Percentiles rank a stretch among this genome's conserved stretches.
phyloP scores from a whole-genome alignment of 2,329 filamentous ascomycete species.

The Chaetomium strumarium region DNA sequence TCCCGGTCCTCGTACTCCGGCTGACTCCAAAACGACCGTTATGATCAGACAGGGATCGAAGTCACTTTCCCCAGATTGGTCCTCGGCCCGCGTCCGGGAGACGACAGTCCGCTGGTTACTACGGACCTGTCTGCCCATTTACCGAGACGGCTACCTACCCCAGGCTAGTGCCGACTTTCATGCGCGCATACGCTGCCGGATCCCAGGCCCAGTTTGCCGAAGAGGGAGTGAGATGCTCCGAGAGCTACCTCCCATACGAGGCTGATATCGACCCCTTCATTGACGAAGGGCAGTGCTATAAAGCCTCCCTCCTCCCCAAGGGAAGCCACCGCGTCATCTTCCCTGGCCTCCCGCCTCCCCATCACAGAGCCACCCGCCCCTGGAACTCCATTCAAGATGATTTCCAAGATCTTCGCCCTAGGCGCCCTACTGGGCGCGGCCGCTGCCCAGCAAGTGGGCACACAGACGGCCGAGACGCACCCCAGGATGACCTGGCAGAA shows the following conservation, averaged over 20 bases:
- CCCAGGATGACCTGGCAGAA: conserved; percentile 48
- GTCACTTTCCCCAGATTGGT: background rate
- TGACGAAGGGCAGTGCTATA: background rate
- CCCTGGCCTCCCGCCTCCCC: background rate
- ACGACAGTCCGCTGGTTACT: background rate
- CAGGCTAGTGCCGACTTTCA: background rate
- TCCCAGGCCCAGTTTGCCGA: conserved; percentile 7
- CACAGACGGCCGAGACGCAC: conserved; percentile 43
- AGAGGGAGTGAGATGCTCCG: background rate
- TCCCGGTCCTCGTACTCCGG: background rate
- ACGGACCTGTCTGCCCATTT: background rate
- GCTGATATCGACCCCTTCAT: background rate
- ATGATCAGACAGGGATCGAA: background rate
- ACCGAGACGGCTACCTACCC: background rate
- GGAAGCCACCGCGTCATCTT: background rate
- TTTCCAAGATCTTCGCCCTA: background rate
- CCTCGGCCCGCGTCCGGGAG: too few relatives aligned
- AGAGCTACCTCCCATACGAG: background rate
- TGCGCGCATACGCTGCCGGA: background rate
- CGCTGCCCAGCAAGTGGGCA: conserved; percentile 47
- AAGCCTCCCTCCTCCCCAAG: background rate
- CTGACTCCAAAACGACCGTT: background rate
- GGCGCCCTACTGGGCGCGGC: conserved; percentile 20
- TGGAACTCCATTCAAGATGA: background rate
- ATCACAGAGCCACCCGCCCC: background rate